Percentiles rank a stretch among this genome's conserved stretches.
Evolutionary conservation across 1,284 basidiomycete species (phyloP).

Genomic region (Rhizoctonia solani): DNA sequence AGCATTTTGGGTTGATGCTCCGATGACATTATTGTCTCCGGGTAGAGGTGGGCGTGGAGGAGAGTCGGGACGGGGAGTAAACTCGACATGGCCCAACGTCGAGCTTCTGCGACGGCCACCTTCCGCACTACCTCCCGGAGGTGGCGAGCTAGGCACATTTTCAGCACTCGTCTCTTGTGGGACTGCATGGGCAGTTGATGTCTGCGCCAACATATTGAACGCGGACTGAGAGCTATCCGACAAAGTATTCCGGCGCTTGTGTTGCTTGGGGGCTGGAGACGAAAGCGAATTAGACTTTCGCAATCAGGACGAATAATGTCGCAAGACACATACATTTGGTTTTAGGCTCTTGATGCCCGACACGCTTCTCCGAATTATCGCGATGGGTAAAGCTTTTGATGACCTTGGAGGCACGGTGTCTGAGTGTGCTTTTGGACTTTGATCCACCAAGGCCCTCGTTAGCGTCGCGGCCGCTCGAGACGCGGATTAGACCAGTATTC

Average conservation of each 20-base stretch:
- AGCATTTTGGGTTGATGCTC: background rate
- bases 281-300: background rate
- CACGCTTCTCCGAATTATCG: slow-evolving; percentile 2
- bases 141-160: background rate
- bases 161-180: background rate
- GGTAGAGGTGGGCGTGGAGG: slow-evolving; percentile 6
- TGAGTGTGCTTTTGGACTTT: slow-evolving; percentile 3
- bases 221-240: slow-evolving; percentile 4
- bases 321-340: background rate
- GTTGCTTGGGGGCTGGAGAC: background rate
- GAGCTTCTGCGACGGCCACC: slow-evolving; percentile 27
- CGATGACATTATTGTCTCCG: background rate
- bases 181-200: slow-evolving; percentile 20
- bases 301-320: slow-evolving; percentile 5
- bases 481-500: background rate
- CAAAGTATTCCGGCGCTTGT: slow-evolving; percentile 27
- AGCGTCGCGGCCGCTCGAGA: slow-evolving; percentile 12
- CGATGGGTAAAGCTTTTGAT: slow-evolving; percentile 16
- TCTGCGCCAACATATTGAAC: slow-evolving; percentile 12
- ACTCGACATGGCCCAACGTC: slow-evolving; percentile 15
- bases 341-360: background rate
- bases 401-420: slow-evolving; percentile 17
- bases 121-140: background rate
- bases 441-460: background rate
- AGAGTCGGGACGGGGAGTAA: background rate